Percentiles rank a stretch among this genome's conserved stretches.
Conservation (phyloP, 1,284 basidiomycete genomes). For the Rhodofomes roseus region DNA sequence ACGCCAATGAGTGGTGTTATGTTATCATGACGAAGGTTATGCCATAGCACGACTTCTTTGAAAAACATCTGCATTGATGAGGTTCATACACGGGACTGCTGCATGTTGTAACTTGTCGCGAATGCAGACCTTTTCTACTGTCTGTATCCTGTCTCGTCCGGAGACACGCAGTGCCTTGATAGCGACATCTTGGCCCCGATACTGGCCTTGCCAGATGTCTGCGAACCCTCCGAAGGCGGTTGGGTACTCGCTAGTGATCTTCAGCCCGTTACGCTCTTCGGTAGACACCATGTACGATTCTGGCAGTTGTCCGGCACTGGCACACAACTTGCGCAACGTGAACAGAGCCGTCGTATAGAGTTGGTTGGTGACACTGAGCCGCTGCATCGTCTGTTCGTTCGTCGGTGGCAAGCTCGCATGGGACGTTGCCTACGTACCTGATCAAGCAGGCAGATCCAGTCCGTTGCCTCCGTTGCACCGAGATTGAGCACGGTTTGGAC, state of each 20-base stretch:
- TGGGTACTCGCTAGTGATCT: not conserved
- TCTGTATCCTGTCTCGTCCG: not conserved
- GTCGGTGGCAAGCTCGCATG: not conserved
- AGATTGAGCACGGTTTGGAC: not conserved
- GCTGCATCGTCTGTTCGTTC: not conserved
- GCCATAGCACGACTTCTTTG: slow-evolving; percentile 1
- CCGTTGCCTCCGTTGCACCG: not conserved
- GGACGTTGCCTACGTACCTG: not conserved
- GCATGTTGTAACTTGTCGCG: not conserved
- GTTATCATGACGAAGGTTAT: slow-evolving; percentile 1
- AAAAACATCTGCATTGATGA: slow-evolving; percentile 14
- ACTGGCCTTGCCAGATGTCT: not conserved
- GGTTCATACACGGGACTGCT: not conserved
- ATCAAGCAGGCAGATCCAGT: not conserved
- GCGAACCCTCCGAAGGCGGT: not conserved
- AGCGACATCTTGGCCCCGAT: not conserved
- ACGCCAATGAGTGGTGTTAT: slow-evolving; percentile 4
- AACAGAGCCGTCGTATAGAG: not conserved
- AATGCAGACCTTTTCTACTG: not conserved
- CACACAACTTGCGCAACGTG: not conserved
- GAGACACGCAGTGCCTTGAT: not conserved
- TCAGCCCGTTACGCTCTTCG: not conserved
- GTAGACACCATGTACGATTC: not conserved
- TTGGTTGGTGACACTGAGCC: not conserved
- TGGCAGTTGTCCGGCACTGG: not conserved